Percentiles rank a stretch among this genome's conserved stretches.
Conservation (phyloP, 768 basidiomycete species). For the Amanita pseudoporphyria region DNA sequence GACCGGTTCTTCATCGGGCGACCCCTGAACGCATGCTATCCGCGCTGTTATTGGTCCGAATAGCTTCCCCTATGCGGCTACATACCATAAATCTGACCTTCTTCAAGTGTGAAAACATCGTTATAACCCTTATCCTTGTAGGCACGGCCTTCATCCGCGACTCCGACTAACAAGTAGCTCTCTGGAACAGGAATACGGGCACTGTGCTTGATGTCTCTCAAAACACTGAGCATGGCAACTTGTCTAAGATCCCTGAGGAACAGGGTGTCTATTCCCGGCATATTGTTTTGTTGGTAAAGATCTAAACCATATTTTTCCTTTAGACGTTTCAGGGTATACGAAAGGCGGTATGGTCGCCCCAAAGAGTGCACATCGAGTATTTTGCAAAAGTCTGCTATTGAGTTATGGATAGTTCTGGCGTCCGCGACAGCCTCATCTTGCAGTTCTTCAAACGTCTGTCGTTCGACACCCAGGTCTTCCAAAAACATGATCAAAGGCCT, state of each 20-base stretch:
- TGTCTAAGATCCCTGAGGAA: slow-evolving; percentile 53
- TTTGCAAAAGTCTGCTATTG: slow-evolving; percentile 33
- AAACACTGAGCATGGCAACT: slow-evolving; percentile 51
- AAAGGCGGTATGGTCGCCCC: slow-evolving; percentile 37
- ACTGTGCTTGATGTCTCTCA: slow-evolving; percentile 66
- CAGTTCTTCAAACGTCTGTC: slow-evolving; percentile 47
- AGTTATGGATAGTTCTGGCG: slow-evolving; percentile 51
- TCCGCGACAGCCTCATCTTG: slow-evolving; percentile 50
- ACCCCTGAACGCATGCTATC: slow-evolving; percentile 51
- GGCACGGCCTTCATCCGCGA: slow-evolving; percentile 75
- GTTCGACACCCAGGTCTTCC: slow-evolving; percentile 61
- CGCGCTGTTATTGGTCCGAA: background rate
- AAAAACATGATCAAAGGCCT: slow-evolving; percentile 73
- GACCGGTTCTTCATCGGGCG: slow-evolving; percentile 34
- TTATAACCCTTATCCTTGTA: slow-evolving; percentile 35
- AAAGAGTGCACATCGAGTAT: slow-evolving; percentile 41
- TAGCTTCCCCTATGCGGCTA: background rate
- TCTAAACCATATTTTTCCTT: slow-evolving; percentile 35
- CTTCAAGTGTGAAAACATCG: slow-evolving; percentile 43
- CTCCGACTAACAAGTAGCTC: slow-evolving; percentile 64
- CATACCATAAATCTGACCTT: slow-evolving; percentile 61
- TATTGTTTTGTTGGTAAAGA: slow-evolving; percentile 25
- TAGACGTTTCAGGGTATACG: slow-evolving; percentile 41
- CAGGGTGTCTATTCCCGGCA: slow-evolving; percentile 35
- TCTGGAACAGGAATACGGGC: slow-evolving; percentile 67